Base-by-base conservation (phyloP, 139 green algal species). In the Chlorella sp. region DNA sequence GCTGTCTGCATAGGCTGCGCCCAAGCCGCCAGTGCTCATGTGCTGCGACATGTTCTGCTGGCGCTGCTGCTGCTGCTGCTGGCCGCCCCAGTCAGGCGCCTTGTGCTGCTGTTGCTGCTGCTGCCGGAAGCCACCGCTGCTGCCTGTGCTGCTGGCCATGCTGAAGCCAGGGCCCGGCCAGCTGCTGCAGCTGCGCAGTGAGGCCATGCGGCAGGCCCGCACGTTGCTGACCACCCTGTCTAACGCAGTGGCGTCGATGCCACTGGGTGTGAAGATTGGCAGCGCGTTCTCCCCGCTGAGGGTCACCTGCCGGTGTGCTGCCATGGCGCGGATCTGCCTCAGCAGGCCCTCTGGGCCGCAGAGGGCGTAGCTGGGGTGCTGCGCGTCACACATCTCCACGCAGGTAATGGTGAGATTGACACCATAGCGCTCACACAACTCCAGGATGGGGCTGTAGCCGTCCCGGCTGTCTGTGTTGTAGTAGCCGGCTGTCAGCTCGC, bases 401-500 rank as follows among this genome's bases (percentile, higher is more conserved):
- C 95, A 98, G 2, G 95, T 99, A 51, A 99, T 89, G 4, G 93
- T 98, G 31, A 97, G 77, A 27, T 74, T 74, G 1, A 83, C 89
- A 14, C 83, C 88, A 69, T 96, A 65, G 22, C 86, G 82, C 6
- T 82, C 86, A 65, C 89, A 93, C 33, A 96, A 55, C 35, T 87
- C 72, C 14, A 93, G 62, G 4, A 96, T 85, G 1, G 70, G 59
- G 4, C 70, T 69, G 80, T 99, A 99, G 55, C 93, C 93, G 80
- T 96, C 89, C 5, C 74, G 77, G 5, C 73, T 70, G 3, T 83
- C 83, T 26, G 85, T 88, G 81, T 98, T 98, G 86, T 94, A 97
- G 87, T 98, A 98, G 2, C 95, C 95, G 1, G 95, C 93, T 0
- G 95, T 99, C 34, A 97, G 77, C 84, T 99, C 95, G 10, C 91